Base-by-base conservation (phyloP, 1,139 yeast genomes). In the Geotrichum restrictum region DNA sequence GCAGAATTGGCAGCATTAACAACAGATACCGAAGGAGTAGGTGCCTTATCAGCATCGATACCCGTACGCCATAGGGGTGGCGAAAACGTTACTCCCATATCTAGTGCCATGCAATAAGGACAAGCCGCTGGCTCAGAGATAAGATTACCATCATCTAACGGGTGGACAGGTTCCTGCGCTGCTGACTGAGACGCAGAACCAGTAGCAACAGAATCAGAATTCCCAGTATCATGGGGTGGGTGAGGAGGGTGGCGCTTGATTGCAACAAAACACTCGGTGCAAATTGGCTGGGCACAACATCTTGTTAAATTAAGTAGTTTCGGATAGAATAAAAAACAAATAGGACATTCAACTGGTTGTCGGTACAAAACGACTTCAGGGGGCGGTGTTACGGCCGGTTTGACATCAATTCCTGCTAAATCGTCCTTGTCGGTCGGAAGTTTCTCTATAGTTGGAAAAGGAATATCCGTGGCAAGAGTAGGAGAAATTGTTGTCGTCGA, bases 251-350 rank as follows among this genome's bases (percentile, higher is more conserved):
- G 75, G 54, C 98, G 77, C 68, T 87, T 89, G 66, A 93, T 89
- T 67, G 91, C 98, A 8, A 91, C 97, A 77, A 93, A 93, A 68
- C 98, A 93, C 69, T 93, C 98, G 1, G 96, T 80, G 69, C 98
- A 93, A 19, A 93, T 89, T 1, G 96, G 93, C 67, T 93, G 98
- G 49, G 80, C 78, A 67, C 98, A 93, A 68, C 98, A 93, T 48
- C 95, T 75, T 13, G 96, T 85, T 48, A 79, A 69, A 70, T 93
- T 93, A 59, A 91, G 71, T 62, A 82, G 81, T 45, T 78, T 76
- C 1, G 98, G 98, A 65, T 85, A 88, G 64, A 79, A 88, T 18
- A 93, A 75, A 67, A 93, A 93, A 65, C 98, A 93, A 59, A 93
- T 93, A 11, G 98, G 98, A 67, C 98, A 93, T 64, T 93, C 98